phyloP scores from a whole-genome alignment of 768 basidiomycete genomes.

The Suillus decipiens region DNA sequence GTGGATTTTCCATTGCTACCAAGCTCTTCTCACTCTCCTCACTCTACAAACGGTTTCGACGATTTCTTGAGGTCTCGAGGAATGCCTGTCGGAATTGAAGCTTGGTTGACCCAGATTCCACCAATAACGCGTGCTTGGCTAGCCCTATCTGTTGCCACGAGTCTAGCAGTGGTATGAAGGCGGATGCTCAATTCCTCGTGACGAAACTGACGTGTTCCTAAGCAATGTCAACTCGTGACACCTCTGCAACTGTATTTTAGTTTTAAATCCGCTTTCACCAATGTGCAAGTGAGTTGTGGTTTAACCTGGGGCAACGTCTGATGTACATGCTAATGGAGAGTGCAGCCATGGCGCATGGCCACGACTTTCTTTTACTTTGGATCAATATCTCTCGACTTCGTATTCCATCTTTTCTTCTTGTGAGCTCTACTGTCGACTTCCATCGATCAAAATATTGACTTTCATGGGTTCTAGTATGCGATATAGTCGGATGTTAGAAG shows the following conservation, averaged over 20 bases:
- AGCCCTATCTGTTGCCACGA: constrained; percentile 72
- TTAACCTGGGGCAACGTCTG: constrained; percentile 8
- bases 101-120: constrained; percentile 89
- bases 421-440: constrained; percentile 42
- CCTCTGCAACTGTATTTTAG: constrained; percentile 94
- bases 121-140: constrained; percentile 91
- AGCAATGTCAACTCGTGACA: constrained; percentile 94
- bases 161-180: constrained; percentile 79
- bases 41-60: constrained; percentile 1
- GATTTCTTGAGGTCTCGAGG: constrained; percentile 7
- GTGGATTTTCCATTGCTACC: neutral
- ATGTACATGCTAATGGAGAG: constrained; percentile 17
- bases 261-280: constrained; percentile 79
- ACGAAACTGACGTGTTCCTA: constrained; percentile 12
- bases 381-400: constrained; percentile 86
- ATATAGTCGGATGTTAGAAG: constrained; percentile 95
- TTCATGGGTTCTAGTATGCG: constrained; percentile 69
- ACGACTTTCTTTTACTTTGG: constrained; percentile 98
- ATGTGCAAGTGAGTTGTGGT: constrained; percentile 62
- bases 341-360: constrained; percentile 80
- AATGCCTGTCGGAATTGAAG: constrained; percentile 87
- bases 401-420: constrained; percentile 99
- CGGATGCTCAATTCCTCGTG: neutral
- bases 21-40: neutral
- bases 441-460: neutral